Percentiles rank a stretch among this genome's conserved stretches.
phyloP scores from a whole-genome alignment of 2,329 filamentous ascomycete species.

The Aspergillus transmontanensis region DNA sequence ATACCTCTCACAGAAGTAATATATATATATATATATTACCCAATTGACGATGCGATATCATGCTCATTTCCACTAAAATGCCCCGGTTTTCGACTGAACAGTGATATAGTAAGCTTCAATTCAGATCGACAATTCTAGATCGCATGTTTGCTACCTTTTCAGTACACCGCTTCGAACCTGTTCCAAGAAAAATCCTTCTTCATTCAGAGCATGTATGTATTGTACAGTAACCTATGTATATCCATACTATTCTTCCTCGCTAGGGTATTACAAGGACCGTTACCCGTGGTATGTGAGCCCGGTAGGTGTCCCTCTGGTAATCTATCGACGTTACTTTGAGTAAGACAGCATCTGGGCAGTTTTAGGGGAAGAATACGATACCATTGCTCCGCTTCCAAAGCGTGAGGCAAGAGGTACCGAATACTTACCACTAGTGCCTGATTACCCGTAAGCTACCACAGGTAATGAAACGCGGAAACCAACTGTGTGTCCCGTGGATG shows the following conservation, averaged over 20 bases:
- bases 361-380: not conserved
- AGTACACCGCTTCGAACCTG: not conserved
- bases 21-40: not conserved
- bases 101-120: no score
- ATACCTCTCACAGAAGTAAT: not conserved
- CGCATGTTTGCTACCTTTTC: not conserved
- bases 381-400: not conserved
- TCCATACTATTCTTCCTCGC: not conserved
- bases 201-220: not conserved
- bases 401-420: not conserved
- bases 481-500: not conserved
- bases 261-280: not conserved
- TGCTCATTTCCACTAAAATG: not conserved
- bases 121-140: not conserved
- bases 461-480: slow-evolving; percentile 1
- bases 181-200: not conserved
- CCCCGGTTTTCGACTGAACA: no score
- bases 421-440: not conserved
- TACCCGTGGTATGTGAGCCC: not conserved
- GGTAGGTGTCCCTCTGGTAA: not conserved
- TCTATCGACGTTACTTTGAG: not conserved
- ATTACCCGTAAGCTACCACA: not conserved
- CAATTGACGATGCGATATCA: not conserved
- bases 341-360: not conserved
- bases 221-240: not conserved